phyloP scores from a whole-genome alignment of 768 basidiomycete species.

The Xerocomellus intermedius region DNA sequence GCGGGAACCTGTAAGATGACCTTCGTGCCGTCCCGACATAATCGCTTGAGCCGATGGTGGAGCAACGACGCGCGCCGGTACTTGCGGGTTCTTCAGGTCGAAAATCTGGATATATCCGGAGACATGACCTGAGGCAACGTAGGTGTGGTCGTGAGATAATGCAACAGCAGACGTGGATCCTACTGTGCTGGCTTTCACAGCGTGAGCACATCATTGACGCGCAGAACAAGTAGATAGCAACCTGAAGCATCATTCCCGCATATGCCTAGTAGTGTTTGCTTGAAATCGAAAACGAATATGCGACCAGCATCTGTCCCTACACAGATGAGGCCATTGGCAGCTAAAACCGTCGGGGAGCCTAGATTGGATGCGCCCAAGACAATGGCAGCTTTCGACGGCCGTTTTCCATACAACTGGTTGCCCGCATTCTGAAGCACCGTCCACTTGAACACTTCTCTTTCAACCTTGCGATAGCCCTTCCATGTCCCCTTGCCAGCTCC shows the following conservation, averaged over 20 bases:
- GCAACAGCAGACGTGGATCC: conserved; percentile 88
- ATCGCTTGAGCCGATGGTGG: conserved; percentile 71
- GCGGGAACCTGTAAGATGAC: conserved; percentile 76
- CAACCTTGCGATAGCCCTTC: conserved; percentile 22
- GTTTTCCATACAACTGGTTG: conserved; percentile 51
- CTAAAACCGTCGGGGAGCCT: conserved; percentile 76
- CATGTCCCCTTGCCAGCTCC: conserved; percentile 32
- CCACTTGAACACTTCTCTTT: conserved; percentile 74
- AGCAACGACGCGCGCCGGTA: conserved; percentile 64
- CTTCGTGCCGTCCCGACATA: conserved; percentile 76
- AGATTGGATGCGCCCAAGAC: conserved; percentile 56
- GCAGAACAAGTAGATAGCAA: conserved; percentile 32
- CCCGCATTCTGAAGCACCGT: conserved; percentile 60
- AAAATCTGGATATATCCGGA: conserved; percentile 85
- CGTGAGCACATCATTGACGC: conserved; percentile 19
- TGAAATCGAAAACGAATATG: conserved; percentile 85
- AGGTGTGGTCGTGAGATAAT: conserved; percentile 92
- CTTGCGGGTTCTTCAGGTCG: conserved; percentile 68
- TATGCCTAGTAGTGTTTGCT: conserved; percentile 76
- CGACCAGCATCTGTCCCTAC: conserved; percentile 81
- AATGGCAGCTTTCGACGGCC: conserved; percentile 57
- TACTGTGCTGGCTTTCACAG: conserved; percentile 49
- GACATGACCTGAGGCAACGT: conserved; percentile 83
- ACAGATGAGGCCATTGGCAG: conserved; percentile 86
- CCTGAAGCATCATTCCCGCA: conserved; percentile 71